Evolutionary conservation across 2,329 filamentous ascomycete genomes (phyloP).

Genomic region (Fonsecaea monophora): DNA sequence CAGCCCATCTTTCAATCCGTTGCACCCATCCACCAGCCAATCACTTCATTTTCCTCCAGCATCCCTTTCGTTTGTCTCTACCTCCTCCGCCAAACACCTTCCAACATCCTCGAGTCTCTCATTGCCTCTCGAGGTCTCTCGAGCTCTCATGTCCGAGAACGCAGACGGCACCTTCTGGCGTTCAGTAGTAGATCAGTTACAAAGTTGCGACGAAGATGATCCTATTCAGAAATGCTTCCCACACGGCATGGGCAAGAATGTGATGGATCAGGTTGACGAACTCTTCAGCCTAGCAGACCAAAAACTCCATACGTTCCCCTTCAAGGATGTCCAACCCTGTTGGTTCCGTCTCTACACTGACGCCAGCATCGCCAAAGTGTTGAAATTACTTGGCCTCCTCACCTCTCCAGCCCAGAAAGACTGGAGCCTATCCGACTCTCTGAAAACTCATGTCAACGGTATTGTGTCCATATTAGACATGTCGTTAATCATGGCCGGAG

Average conservation of each 20-base stretch:
- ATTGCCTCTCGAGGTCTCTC: background rate
- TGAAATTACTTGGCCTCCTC: conserved; percentile 42
- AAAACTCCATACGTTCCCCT: conserved; percentile 63
- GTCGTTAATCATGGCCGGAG: conserved; percentile 76
- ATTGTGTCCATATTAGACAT: conserved; percentile 74
- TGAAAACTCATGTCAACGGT: conserved; percentile 53
- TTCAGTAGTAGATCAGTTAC: conserved; percentile 17
- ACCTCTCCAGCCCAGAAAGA: background rate
- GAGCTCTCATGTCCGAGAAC: conserved; percentile 2
- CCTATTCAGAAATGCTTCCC: conserved; percentile 30
- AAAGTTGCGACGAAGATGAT: conserved; percentile 21
- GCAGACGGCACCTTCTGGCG: conserved; percentile 16
- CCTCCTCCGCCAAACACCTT: background rate
- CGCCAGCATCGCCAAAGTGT: conserved; percentile 58
- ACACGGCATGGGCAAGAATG: conserved; percentile 21
- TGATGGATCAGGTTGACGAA: conserved; percentile 48
- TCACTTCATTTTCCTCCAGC: background rate
- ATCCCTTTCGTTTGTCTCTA: background rate
- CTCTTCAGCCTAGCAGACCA: conserved; percentile 58
- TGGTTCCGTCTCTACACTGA: conserved; percentile 67
- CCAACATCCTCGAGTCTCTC: background rate
- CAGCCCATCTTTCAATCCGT: background rate
- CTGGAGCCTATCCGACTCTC: background rate
- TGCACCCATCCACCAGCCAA: background rate
- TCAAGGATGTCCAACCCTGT: conserved; percentile 61